Conservation (phyloP, 1,284 basidiomycete species). For the Cystobasidium sp. region DNA sequence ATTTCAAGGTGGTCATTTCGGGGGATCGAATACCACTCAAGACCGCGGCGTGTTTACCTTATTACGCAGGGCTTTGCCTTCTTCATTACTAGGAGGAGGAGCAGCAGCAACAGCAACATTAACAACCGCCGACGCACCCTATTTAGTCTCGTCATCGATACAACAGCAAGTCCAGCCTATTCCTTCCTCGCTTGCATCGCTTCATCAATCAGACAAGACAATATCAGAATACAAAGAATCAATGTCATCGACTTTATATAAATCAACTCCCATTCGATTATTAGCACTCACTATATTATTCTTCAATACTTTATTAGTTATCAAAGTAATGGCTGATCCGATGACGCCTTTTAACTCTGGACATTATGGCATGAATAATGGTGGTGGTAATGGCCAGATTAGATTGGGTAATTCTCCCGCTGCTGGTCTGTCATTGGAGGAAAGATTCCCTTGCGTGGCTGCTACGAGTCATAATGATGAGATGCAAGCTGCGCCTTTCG, state of each 20-base stretch:
- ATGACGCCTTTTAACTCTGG: not conserved
- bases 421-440: not conserved
- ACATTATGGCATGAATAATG: not conserved
- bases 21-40: too few species aligned
- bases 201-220: not conserved
- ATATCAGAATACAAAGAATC: not conserved
- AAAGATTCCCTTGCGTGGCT: conserved; percentile 7
- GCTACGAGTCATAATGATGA: conserved; percentile 38
- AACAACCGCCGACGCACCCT: too few species aligned
- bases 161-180: not conserved
- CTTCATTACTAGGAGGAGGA: too few species aligned
- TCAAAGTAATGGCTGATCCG: conserved; percentile 13
- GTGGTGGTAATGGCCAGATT: not conserved
- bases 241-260: not conserved
- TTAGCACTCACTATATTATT: conserved; percentile 16
- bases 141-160: not conserved
- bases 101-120: too few species aligned
- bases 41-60: too few species aligned
- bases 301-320: conserved; percentile 14
- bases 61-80: too few species aligned
- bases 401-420: not conserved
- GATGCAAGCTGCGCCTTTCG: conserved; percentile 38
- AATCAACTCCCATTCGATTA: conserved; percentile 19
- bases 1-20: too few species aligned
- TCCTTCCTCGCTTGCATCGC: not conserved